Evolutionary conservation across 208 protist species (phyloP), one percentile per base, ranked within the genome.

Genomic region (Wallacemonas rigidus): DNA sequence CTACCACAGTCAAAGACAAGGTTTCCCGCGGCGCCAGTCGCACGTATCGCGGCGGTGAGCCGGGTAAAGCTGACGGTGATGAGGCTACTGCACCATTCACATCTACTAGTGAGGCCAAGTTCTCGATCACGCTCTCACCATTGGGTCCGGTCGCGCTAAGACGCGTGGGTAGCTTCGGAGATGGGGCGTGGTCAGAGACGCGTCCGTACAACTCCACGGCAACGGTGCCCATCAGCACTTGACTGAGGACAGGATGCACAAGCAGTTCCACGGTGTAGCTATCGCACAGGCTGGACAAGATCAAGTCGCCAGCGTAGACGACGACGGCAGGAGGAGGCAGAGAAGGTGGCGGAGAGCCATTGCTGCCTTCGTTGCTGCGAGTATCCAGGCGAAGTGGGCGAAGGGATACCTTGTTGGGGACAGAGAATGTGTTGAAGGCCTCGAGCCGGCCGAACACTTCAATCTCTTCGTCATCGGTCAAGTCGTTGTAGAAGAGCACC

Each of bases 381-480:
- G 63, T 3, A 55, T 36, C 63, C 36, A 81, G 47, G 44, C 71
- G 68, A 45, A 55, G 67, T 45, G 80, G 78, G 26, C 67, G 67
- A 61, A 79, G 57, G 35, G 68, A 44, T 26, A 83, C 7, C 60
- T 85, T 77, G n/a, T 78, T 53, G 0, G 83, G 76, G 11, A 83
- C 80, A 0, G 76, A 74, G 69, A 96, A 93, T 44, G 91, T 96
- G 54, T 71, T 78, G 71, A 96, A 94, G 3, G 89, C 70, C 12
- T 82, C 76, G 36, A 94, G 73, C 40, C 79, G 80, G 57, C 85
- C 79, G 72, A 94, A 94, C 15, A 94, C 76, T 67, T 94, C 80
- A 63, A 93, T 77, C 67, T 94, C 89, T 71, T 94, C 88, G 45
- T 88, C 87, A 39, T 81, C 78, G 2, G 89, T 92, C 47, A 94